Percentiles rank a stretch among this genome's conserved stretches.
These are phyloP conservation scores for Amanita rimosa DNA, from an alignment of 768 basidiomycete species.

Conservation along the genomic window DNA sequence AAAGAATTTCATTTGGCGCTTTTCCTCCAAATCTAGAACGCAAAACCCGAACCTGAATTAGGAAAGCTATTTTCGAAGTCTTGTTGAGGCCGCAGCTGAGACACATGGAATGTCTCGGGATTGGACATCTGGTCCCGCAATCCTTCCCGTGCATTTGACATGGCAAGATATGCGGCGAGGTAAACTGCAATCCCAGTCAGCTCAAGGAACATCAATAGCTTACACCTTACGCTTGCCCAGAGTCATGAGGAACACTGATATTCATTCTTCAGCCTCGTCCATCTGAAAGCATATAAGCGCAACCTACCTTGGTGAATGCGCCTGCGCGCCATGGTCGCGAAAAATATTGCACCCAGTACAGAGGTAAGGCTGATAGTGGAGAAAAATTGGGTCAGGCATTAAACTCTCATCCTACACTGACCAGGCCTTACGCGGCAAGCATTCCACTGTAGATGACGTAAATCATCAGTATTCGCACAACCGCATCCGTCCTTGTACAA, in stretches of 20 bases:
- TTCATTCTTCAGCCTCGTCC: constrained; percentile 1
- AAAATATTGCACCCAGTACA: too few relatives aligned
- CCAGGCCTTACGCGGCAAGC: constrained; percentile 25
- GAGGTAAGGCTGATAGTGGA: constrained; percentile 29
- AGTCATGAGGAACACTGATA: constrained; percentile 33
- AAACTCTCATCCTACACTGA: too few relatives aligned
- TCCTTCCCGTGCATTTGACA: constrained; percentile 34
- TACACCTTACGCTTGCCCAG: constrained; percentile 36
- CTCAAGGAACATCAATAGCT: too few relatives aligned
- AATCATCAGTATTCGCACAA: constrained; percentile 34
- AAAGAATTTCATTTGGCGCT: too few relatives aligned
- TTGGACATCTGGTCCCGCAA: constrained; percentile 25
- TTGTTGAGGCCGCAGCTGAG: constrained; percentile 16
- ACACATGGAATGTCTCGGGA: constrained; percentile 32
- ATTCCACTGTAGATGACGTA: constrained; percentile 48
- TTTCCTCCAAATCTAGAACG: not conserved
- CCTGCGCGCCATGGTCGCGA: constrained; percentile 35
- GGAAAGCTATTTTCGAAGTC: constrained; percentile 6
- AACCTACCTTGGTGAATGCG: constrained; percentile 37
- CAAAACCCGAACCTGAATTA: constrained; percentile 13
- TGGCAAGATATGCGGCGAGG: constrained; percentile 44
- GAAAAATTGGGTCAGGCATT: not conserved
- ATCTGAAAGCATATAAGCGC: not conserved
- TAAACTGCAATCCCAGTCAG: too few relatives aligned
- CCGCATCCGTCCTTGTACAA: constrained; percentile 34